phyloP scores from a whole-genome alignment of 2,329 filamentous ascomycete species.

The Paecilomyces formosus region DNA sequence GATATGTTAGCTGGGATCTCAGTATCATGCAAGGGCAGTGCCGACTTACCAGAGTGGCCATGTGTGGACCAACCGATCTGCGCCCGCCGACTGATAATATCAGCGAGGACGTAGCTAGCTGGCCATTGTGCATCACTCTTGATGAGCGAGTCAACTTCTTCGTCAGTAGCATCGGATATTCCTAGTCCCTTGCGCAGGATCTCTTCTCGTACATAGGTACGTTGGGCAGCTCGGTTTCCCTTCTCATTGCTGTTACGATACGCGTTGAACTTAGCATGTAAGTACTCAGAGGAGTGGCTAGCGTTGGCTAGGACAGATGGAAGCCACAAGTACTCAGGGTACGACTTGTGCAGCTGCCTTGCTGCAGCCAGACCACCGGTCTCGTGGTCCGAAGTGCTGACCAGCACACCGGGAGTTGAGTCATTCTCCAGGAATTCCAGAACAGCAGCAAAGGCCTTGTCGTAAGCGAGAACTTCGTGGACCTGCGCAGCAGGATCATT shows the following conservation, averaged over 20 bases:
- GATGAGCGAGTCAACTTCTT: constrained; percentile 63
- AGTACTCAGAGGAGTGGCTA: constrained; percentile 64
- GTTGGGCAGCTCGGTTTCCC: constrained; percentile 40
- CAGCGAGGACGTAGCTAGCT: constrained; percentile 59
- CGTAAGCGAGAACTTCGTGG: constrained; percentile 90
- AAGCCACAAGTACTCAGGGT: constrained; percentile 71
- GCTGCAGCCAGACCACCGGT: constrained; percentile 83
- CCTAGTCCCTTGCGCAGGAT: constrained; percentile 67
- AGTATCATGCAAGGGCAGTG: neutral
- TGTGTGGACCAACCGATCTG: constrained; percentile 93
- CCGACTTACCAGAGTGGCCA: constrained; percentile 60
- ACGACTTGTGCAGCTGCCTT: constrained; percentile 57
- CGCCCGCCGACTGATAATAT: constrained; percentile 79
- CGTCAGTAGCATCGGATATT: constrained; percentile 62
- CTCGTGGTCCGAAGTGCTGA: constrained; percentile 92
- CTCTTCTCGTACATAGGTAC: constrained; percentile 58
- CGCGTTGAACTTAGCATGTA: constrained; percentile 54
- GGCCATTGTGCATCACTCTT: constrained; percentile 48
- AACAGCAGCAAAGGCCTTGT: constrained; percentile 74
- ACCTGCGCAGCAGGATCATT: constrained; percentile 81
- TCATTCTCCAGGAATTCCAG: constrained; percentile 75
- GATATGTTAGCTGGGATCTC: constrained; percentile 4
- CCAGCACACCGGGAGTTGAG: constrained; percentile 65
- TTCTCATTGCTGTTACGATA: constrained; percentile 45
- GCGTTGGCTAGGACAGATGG: constrained; percentile 74